phyloP scores from a whole-genome alignment of 768 basidiomycete genomes.

The Suillus hirtellus region DNA sequence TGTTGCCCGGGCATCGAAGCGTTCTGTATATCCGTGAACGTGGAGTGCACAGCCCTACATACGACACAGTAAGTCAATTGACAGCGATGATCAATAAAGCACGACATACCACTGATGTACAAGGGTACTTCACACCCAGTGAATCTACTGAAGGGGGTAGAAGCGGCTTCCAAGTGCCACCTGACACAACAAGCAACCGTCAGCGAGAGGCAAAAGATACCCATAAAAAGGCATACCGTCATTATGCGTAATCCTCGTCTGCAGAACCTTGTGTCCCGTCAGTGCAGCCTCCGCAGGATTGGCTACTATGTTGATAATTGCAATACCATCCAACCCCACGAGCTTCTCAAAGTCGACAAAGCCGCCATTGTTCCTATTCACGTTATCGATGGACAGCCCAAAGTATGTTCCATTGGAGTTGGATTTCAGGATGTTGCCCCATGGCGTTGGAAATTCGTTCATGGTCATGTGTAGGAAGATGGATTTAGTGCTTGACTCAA shows the following conservation, averaged over 20 bases:
- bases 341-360: constrained; percentile 99
- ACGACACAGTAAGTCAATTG: constrained; percentile 9
- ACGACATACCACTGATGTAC: constrained; percentile 58
- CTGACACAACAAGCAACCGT: constrained; percentile 36
- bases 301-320: constrained; percentile 85
- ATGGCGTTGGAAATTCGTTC: constrained; percentile 71
- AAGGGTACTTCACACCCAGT: constrained; percentile 68
- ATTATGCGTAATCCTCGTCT: constrained; percentile 92
- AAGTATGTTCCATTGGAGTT: constrained; percentile 99
- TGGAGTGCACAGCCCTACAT: constrained; percentile 81
- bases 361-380: constrained; percentile 85
- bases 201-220: background rate
- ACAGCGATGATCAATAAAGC: background rate
- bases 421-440: constrained; percentile 92
- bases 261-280: constrained; percentile 71
- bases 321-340: constrained; percentile 93
- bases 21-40: constrained; percentile 95
- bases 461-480: constrained; percentile 97
- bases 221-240: constrained; percentile 60
- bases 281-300: constrained; percentile 77
- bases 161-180: constrained; percentile 85
- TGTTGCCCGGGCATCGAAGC: constrained; percentile 85
- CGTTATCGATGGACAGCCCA: constrained; percentile 80
- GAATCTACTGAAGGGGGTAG: constrained; percentile 77
- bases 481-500: constrained; percentile 91